Conservation (phyloP, 257 asterid species). For the Salvia rosmarinus region DNA sequence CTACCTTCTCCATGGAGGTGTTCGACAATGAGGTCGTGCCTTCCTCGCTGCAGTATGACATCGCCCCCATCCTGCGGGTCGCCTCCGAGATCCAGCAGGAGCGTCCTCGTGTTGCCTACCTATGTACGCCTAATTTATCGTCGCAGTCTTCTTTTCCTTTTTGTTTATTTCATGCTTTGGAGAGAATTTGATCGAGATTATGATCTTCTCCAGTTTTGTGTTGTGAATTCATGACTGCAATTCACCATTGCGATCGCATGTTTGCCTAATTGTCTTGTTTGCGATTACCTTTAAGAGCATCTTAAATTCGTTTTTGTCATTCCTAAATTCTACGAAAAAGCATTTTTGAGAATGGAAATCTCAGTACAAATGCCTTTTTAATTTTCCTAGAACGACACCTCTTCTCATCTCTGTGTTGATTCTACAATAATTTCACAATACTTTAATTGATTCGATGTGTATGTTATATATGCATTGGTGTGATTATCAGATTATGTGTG, state of each 20-base stretch:
- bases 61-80: constrained; percentile 92
- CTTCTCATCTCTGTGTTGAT: too few relatives aligned
- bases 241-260: neutral
- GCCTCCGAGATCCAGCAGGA: constrained; percentile 80
- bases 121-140: constrained; percentile 51
- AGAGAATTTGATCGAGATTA: neutral
- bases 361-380: neutral
- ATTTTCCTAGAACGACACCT: neutral
- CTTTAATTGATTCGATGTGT: neutral
- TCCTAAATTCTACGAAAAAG: neutral
- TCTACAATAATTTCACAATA: neutral
- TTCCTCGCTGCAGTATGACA: constrained; percentile 76
- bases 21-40: constrained; percentile 97
- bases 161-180: neutral
- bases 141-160: neutral
- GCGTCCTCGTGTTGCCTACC: constrained; percentile 93
- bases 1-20: constrained; percentile 88
- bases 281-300: neutral
- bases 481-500: too few relatives aligned
- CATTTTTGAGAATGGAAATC: neutral
- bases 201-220: neutral
- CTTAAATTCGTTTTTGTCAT: neutral
- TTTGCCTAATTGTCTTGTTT: neutral
- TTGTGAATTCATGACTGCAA: neutral
- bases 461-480: neutral